phyloP scores from a whole-genome alignment of 225 moss, liverwort and hornwort species.

The Neckera pumila region DNA sequence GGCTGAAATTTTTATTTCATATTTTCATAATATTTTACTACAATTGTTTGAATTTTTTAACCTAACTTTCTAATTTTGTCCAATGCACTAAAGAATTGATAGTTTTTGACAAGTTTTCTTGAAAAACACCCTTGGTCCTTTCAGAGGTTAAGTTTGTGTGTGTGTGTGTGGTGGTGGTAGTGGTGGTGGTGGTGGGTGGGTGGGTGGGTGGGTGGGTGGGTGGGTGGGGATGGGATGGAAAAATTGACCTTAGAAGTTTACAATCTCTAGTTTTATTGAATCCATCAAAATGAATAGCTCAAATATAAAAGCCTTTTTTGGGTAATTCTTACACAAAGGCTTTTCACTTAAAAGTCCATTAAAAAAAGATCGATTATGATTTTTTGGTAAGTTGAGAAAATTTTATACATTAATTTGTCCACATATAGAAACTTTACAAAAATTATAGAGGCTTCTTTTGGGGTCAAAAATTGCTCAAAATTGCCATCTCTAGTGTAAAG shows the following conservation, averaged over 20 bases:
- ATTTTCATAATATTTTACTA: not conserved
- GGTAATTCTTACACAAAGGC: rapidly evolving
- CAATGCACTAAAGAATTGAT: too few relatives aligned
- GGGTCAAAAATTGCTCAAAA: too few relatives aligned
- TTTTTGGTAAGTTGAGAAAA: not conserved
- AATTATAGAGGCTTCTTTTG: not conserved
- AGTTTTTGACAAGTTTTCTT: not conserved
- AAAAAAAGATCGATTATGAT: not conserved
- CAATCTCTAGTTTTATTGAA: not conserved
- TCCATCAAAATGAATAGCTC: not conserved
- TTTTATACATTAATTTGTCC: rapidly evolving
- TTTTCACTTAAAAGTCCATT: not conserved
- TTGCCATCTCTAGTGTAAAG: too few relatives aligned
- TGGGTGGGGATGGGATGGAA: too few relatives aligned
- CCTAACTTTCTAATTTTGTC: not conserved
- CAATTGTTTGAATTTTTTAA: not conserved
- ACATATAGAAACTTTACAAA: rapidly evolving
- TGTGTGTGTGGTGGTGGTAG: too few relatives aligned
- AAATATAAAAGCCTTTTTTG: not conserved
- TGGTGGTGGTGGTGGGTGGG: too few relatives aligned
- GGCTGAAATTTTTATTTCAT: too few relatives aligned
- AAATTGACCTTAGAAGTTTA: too few relatives aligned
- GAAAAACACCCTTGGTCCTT: rapidly evolving
- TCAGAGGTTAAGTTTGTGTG: rapidly evolving
- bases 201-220: too few relatives aligned